These are phyloP conservation scores for Madurella mycetomatis DNA, from an alignment of 2,329 filamentous ascomycete genomes.

Conservation along the genomic window DNA sequence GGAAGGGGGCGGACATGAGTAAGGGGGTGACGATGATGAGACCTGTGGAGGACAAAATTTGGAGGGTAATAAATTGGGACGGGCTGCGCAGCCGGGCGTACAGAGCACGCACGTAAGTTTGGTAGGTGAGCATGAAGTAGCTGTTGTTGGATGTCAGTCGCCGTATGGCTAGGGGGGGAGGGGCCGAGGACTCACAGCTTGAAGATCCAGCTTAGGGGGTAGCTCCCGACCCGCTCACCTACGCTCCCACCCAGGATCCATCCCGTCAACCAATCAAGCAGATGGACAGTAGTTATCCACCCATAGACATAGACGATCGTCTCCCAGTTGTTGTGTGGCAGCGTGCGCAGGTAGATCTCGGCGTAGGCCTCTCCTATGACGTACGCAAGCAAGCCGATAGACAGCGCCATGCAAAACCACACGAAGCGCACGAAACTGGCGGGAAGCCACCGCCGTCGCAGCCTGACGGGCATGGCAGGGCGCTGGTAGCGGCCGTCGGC, in stretches of 20 bases:
- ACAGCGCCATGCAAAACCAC: constrained; percentile 64
- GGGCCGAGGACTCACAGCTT: constrained; percentile 50
- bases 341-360: constrained; percentile 62
- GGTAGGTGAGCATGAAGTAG: constrained; percentile 66
- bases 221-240: constrained; percentile 63
- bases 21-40: constrained; percentile 61
- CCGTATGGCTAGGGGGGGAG: constrained; percentile 10
- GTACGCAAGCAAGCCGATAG: constrained; percentile 60
- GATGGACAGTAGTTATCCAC: constrained; percentile 63
- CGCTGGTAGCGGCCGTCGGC: constrained; percentile 16
- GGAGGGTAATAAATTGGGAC: constrained; percentile 60
- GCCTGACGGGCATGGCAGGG: constrained; percentile 35
- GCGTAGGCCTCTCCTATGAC: constrained; percentile 65
- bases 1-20: constrained; percentile 57
- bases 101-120: constrained; percentile 65
- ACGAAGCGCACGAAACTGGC: constrained; percentile 65
- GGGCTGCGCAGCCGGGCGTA: constrained; percentile 65
- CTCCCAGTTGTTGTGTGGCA: constrained; percentile 62
- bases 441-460: constrained; percentile 55
- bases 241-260: constrained; percentile 64
- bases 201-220: constrained; percentile 67
- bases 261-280: constrained; percentile 60
- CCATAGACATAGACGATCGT: constrained; percentile 67
- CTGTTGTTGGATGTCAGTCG: constrained; percentile 30
- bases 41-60: constrained; percentile 58